Base-by-base conservation (phyloP, 73 alveolate genomes). In the Urostyla sp. region DNA sequence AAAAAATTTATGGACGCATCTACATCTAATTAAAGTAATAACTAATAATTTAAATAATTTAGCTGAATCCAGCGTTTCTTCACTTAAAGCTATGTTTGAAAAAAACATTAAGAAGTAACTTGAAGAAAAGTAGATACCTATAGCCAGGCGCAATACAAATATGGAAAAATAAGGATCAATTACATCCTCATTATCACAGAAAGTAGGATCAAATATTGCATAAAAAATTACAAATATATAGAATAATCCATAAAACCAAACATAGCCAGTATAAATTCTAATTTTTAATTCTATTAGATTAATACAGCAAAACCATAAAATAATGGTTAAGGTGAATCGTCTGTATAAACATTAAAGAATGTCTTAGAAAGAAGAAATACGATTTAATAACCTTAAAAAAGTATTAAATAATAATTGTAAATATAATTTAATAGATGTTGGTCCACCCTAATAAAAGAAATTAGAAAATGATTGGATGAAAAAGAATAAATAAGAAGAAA, bases 21-120 rank as follows among this genome's bases (percentile, higher is more conserved):
- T 76, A 58, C 52, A 40, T 11, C 52, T 16, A 40, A 40, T 40
- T 16, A 40, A 16, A 40, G 16, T 40, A 10, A 40, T 40, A 40
- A 11, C 52, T 40, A 40, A 11, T 40, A 10, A 11, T 10, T 40
- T 40, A 11, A 40, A n/a, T n/a, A n/a, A n/a, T n/a, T n/a, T 40
- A 40, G 52, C 52, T 40, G 10, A 10, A 40, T 11, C 52, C 40
- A 48, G 72, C 40, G 83, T 69, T 2, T 37, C 40, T 36, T 26
- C 16, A 15, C 48, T 69, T 31, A 69, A 69, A 35, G 24, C 83
- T 26, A 38, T 69, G 32, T 69, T 69, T 54, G 80, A 66, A 35
- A 66, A 43, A 26, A 66, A 59, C 36, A 55, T 7, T 55, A 13
- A 55, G 20, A 7, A 7, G 20, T 5, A 55, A 27, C 15, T 7